These are phyloP conservation scores for carrot (Daucus carota) DNA, from an alignment of 129 eudicot species.

Conservation along the genomic window DNA sequence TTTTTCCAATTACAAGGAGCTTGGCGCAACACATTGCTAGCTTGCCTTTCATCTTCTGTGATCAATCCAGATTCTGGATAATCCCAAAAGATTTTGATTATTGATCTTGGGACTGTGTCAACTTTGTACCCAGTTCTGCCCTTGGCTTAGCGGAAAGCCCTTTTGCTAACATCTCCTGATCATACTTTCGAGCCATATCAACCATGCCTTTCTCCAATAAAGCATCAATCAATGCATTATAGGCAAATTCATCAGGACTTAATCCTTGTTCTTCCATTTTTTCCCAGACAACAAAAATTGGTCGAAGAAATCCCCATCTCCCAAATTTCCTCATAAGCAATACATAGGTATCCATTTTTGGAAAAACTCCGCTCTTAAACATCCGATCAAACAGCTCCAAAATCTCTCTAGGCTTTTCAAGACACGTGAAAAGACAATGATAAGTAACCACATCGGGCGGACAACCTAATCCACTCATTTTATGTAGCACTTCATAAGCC, in stretches of 20 bases:
- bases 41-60: neutral
- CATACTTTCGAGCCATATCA: slow-evolving; percentile 83
- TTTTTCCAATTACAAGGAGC: neutral
- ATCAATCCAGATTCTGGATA: neutral
- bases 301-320: slow-evolving; percentile 95
- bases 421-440: slow-evolving; percentile 59
- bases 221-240: slow-evolving; percentile 88
- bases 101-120: neutral
- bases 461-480: slow-evolving; percentile 63
- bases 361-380: slow-evolving; percentile 61
- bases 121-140: slow-evolving; percentile 34
- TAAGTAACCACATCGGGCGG: slow-evolving; percentile 73
- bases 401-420: slow-evolving; percentile 79
- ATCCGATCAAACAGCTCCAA: slow-evolving; percentile 71
- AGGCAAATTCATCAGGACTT: slow-evolving; percentile 79
- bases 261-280: slow-evolving; percentile 73
- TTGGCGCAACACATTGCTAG: neutral
- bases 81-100: neutral
- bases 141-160: slow-evolving; percentile 89
- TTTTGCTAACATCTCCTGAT: slow-evolving; percentile 79
- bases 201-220: slow-evolving; percentile 84
- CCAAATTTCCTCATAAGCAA: slow-evolving; percentile 91
- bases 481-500: slow-evolving; percentile 54
- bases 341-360: slow-evolving; percentile 76
- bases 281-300: slow-evolving; percentile 66